phyloP scores from a whole-genome alignment of 208 protist species.

The Trypanosoma congolense region DNA sequence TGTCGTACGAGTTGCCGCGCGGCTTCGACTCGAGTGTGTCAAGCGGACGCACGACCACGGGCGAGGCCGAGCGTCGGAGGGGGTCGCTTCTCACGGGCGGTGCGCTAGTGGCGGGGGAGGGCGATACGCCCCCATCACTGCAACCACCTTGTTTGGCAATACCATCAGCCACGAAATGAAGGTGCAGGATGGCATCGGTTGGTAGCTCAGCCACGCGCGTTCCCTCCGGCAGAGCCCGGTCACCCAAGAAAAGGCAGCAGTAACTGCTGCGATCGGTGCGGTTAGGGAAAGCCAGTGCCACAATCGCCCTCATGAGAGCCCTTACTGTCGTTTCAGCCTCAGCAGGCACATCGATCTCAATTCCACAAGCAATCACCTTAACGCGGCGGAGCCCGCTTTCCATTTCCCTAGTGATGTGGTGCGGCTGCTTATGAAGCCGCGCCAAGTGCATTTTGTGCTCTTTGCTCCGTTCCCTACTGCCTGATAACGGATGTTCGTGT shows the following conservation, averaged over 20 bases:
- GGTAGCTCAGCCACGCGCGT: slow-evolving; percentile 32
- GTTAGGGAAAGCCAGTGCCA: slow-evolving; percentile 33
- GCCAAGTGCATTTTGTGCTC: background rate
- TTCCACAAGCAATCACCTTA: slow-evolving; percentile 29
- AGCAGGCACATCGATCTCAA: slow-evolving; percentile 32
- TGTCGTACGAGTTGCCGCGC: background rate
- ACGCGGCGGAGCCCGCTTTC: background rate
- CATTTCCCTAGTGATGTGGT: background rate
- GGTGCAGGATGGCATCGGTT: slow-evolving; percentile 32
- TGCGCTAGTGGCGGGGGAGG: background rate
- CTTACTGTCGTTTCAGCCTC: slow-evolving; percentile 27
- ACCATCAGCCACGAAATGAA: slow-evolving; percentile 35
- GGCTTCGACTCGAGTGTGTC: background rate
- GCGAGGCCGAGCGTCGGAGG: background rate
- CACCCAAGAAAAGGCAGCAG: slow-evolving; percentile 40
- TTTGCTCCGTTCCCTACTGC: background rate
- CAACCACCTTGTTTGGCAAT: slow-evolving; percentile 21
- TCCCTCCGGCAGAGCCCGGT: slow-evolving; percentile 29
- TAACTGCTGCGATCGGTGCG: slow-evolving; percentile 18
- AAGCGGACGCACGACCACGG: background rate
- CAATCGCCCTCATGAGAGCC: slow-evolving; percentile 41
- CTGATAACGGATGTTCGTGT: too few species aligned
- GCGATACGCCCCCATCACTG: background rate
- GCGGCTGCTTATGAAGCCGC: background rate
- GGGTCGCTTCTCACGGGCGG: background rate